A percentile compares a stretch with the other conserved stretches of the same genome.
These are phyloP conservation scores for Russula dissimulans DNA, from an alignment of 768 basidiomycete species.

Conservation along the genomic window DNA sequence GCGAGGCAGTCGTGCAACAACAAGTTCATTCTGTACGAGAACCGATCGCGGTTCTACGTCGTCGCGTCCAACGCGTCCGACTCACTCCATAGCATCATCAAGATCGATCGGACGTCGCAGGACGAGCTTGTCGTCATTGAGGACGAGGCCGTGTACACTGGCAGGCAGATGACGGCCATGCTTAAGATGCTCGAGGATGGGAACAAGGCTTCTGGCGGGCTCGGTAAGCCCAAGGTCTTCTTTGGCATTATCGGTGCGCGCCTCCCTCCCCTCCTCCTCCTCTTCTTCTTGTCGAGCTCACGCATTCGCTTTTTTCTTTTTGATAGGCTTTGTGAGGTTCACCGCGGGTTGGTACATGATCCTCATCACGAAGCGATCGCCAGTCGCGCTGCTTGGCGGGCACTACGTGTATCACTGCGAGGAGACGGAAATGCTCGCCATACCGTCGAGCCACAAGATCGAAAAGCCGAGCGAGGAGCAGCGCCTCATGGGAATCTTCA, in stretches of 20 bases:
- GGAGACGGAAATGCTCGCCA: conserved; percentile 71
- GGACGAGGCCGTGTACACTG: conserved; percentile 81
- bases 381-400: conserved; percentile 89
- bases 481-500: conserved; percentile 81
- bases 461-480: conserved; percentile 87
- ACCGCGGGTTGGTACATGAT: conserved; percentile 97
- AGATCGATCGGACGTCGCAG: conserved; percentile 81
- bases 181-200: conserved; percentile 95
- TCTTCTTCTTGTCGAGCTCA: neutral
- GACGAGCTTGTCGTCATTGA: conserved; percentile 72
- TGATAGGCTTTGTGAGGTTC: conserved; percentile 80
- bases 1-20: conserved; percentile 47
- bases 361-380: conserved; percentile 78
- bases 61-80: conserved; percentile 86
- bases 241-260: conserved; percentile 72
- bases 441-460: conserved; percentile 70
- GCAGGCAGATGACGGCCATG: conserved; percentile 83
- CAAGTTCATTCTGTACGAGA: conserved; percentile 84
- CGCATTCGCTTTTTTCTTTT: neutral
- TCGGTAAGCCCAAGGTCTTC: conserved; percentile 69
- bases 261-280: neutral
- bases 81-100: conserved; percentile 83
- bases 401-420: conserved; percentile 97
- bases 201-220: conserved; percentile 78
- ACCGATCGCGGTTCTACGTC: conserved; percentile 81